Conservation (phyloP, 768 basidiomycete genomes). For the Boletus rufocinnamomeus region DNA sequence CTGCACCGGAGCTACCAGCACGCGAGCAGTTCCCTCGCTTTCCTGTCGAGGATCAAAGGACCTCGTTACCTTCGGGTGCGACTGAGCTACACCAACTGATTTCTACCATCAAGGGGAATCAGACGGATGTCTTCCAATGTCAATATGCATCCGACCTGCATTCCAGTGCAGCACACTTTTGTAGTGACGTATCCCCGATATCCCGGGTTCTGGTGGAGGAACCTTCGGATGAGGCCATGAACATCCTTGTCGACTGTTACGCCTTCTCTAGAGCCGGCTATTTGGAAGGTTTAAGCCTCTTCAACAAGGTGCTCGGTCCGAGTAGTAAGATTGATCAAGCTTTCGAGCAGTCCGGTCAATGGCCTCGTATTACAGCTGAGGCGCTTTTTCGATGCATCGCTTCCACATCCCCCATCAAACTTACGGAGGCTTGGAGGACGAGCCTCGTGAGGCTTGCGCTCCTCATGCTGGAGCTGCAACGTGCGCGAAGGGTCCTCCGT, state of each 20-base stretch:
- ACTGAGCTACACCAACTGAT: constrained; percentile 5
- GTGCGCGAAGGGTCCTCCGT: constrained; percentile 35
- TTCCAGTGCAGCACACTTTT: background rate
- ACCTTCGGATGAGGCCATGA: background rate
- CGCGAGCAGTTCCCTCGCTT: background rate
- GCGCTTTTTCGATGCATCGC: constrained; percentile 33
- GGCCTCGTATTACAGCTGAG: constrained; percentile 38
- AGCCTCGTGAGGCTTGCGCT: constrained; percentile 30
- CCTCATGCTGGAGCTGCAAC: constrained; percentile 36
- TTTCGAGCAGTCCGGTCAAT: constrained; percentile 29
- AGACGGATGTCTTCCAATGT: background rate
- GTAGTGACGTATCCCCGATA: background rate
- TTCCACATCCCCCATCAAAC: constrained; percentile 11
- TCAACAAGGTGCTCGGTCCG: constrained; percentile 17
- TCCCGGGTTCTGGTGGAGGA: background rate
- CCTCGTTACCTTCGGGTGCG: background rate
- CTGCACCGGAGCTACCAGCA: background rate
- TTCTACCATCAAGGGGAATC: background rate
- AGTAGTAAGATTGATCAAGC: constrained; percentile 13
- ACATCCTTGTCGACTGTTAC: background rate
- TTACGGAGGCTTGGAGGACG: constrained; percentile 30
- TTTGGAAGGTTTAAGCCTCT: background rate
- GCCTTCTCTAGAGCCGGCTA: background rate
- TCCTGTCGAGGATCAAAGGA: background rate
- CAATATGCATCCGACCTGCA: background rate